Evolutionary conservation across 2,329 filamentous ascomycete genomes (phyloP).

Genomic region (Fusarium musae): DNA sequence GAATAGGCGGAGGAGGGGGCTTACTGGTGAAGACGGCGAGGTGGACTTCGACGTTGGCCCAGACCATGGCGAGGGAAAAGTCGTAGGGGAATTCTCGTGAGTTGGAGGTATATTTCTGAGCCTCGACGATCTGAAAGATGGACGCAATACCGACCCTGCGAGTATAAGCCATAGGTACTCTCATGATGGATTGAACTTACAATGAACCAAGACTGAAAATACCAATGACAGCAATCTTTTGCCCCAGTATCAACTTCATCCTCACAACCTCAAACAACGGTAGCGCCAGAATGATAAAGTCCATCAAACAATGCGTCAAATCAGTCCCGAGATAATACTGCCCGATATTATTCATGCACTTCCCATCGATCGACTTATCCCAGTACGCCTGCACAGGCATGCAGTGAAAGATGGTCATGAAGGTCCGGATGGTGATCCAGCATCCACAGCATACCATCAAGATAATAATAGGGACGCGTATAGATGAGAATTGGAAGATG

Average conservation of each 20-base stretch:
- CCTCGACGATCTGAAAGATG: slow-evolving; percentile 27
- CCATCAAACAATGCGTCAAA: slow-evolving; percentile 30
- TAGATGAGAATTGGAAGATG: slow-evolving; percentile 42
- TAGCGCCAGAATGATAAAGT: slow-evolving; percentile 25
- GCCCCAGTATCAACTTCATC: slow-evolving; percentile 19
- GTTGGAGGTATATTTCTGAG: slow-evolving; percentile 13
- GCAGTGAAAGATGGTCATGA: slow-evolving; percentile 33
- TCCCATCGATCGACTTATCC: slow-evolving; percentile 24
- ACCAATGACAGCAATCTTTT: slow-evolving; percentile 29
- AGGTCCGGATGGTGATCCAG: slow-evolving; percentile 45
- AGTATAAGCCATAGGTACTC: neutral
- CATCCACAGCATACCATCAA: slow-evolving; percentile 36
- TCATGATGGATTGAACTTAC: neutral
- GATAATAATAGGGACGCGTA: slow-evolving; percentile 43
- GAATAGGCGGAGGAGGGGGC: too few species aligned
- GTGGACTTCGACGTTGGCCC: slow-evolving; percentile 27
- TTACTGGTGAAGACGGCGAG: slow-evolving; percentile 31
- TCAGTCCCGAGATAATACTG: slow-evolving; percentile 26
- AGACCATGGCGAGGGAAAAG: slow-evolving; percentile 30
- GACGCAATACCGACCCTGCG: slow-evolving; percentile 26
- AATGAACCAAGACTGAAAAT: slow-evolving; percentile 28
- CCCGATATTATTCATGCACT: slow-evolving; percentile 13
- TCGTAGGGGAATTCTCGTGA: slow-evolving; percentile 28
- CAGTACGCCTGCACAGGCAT: slow-evolving; percentile 31
- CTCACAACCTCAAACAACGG: slow-evolving; percentile 21